Evolutionary conservation across 352 stramenopile species (phyloP), one percentile per base, ranked within the genome.

Genomic region (Paralagenidium karlingii): DNA sequence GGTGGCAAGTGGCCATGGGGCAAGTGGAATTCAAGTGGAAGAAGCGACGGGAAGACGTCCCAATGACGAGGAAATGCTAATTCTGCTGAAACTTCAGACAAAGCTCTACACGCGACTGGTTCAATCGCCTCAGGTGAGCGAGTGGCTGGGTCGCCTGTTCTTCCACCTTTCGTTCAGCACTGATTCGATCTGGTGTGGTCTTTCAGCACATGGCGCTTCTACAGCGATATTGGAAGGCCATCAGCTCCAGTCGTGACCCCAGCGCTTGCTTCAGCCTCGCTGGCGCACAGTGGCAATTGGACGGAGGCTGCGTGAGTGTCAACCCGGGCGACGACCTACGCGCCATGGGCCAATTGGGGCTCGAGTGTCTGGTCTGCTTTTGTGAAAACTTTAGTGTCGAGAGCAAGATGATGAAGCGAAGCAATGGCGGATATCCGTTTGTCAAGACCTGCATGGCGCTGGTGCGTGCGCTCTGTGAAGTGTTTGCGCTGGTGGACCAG

Each of bases 301-400:
- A 68, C 27, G 58, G 43, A 5, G 68, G 70, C 2, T 85, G 80
- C 36, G 63, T 63, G 24, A 62, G 40, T 13, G 43, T 61, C 18
- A 79, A 68, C 50, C 70, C 68, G 11, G 65, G 53, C 13, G 55
- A 59, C 10, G 68, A 85, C 39, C 40, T 85, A 32, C 63, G 66
- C 22, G 55, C 50, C 0, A 75, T 62, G 48, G 70, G 67, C 18
- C 64, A 84, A 34, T 36, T 84, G 3, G 67, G 70, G 6, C 58
- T 84, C 18, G 60, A 60, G 40, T 79, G 62, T 15, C 53, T 84
- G 18, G 56, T 85, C n/a, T 81, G 64, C 51, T 85, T 85, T 37
- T 51, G 67, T 1, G 68, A 82, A 39, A 68, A 50, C 18, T 73
- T 73, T 26, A 55, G 55, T 8, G 68, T 55, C 13, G 70, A 85